Conservation (phyloP, 1,284 basidiomycete genomes). For the Ceratobasidium papillatum region DNA sequence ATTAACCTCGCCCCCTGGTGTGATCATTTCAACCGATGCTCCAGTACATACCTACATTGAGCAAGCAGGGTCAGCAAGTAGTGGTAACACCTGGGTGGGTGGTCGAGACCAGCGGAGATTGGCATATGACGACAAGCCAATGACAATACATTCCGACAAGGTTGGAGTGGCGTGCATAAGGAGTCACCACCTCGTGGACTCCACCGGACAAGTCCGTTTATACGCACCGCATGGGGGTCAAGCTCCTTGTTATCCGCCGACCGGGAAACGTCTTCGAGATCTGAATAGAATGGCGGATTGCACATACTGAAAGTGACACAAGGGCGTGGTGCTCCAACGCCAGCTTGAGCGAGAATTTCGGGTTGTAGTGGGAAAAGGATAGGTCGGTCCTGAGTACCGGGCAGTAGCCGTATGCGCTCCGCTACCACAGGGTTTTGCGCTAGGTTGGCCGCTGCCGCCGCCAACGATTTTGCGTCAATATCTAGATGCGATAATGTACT, state of each 20-base stretch:
- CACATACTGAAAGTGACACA: constrained; percentile 85
- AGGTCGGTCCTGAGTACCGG: constrained; percentile 53
- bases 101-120: neutral
- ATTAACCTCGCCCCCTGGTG: constrained; percentile 79
- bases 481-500: constrained; percentile 58
- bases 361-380: constrained; percentile 62
- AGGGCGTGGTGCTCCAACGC: constrained; percentile 2
- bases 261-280: constrained; percentile 68
- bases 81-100: neutral
- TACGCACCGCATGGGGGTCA: constrained; percentile 70
- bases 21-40: constrained; percentile 85
- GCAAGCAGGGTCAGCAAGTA: neutral
- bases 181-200: constrained; percentile 12
- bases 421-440: constrained; percentile 60
- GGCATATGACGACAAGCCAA: neutral
- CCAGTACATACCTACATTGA: constrained; percentile 79
- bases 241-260: constrained; percentile 70
- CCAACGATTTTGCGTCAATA: constrained; percentile 68
- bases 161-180: neutral
- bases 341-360: constrained; percentile 31
- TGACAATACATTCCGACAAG: neutral
- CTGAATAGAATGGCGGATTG: constrained; percentile 93
- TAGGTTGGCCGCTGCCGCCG: constrained; percentile 65
- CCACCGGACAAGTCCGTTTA: neutral
- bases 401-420: constrained; percentile 61